Base-by-base conservation (phyloP, 2,329 filamentous ascomycete species). In the Magnaporthiopsis rhizophila region DNA sequence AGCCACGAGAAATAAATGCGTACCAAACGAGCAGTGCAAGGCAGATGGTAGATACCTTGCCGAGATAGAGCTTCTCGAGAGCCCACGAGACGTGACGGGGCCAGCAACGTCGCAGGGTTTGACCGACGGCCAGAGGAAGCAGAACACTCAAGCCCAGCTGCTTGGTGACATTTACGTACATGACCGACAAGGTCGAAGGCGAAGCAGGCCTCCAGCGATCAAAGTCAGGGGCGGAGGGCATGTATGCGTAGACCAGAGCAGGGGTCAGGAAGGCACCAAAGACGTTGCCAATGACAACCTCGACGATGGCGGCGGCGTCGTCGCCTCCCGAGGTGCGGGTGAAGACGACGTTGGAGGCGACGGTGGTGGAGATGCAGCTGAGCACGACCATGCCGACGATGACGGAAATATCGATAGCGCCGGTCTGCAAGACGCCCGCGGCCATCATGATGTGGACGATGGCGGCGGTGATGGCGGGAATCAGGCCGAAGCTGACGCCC, bases 341-440 rank as follows among this genome's bases (percentile, higher is more conserved):
- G 87, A 91, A 90, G 57, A 91, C 86, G 9, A 90, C 86, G 72
- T 91, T 91, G 59, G 86, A 89, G 9, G 86, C 83, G 69, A 91
- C 89, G 0, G 89, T 91, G 0, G 89, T 91, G 1, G 89, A 88
- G 5, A 89, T 83, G 70, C 84, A 88, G n/a, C 85, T 82, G 1
- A 86, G 80, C 56, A 89, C 83, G 3, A 90, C 80, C 72, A 90
- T 84, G 12, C 89, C 89, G 3, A 89, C 82, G 36, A 91, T 76
- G 57, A 91, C 79, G 65, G 86, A 85, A 0, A 83, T 79, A 64
- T 89, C 86, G 70, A 90, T 86, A 28, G 81, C 81, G 1, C 83
- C 74, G 60, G 83, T 83, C 21, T 83, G 69, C 57, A 82, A 72
- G 58, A 77, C 76, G 50, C 78, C 78, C 12, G 79, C 79, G 11